Conservation (phyloP, 441 rosid genomes). For the Pelargonium citronellum region DNA sequence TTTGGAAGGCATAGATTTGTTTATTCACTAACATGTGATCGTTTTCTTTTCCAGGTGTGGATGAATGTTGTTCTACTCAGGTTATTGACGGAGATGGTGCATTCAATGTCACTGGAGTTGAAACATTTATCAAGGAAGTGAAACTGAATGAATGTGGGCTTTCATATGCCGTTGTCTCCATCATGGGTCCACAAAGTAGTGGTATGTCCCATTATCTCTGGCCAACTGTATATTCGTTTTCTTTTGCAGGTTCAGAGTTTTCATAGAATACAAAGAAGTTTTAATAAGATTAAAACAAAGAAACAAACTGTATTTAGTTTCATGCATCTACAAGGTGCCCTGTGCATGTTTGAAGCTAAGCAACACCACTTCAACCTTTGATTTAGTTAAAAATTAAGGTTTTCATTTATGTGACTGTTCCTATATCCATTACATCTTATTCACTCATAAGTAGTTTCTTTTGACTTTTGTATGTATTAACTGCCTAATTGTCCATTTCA, state of each 20-base stretch:
- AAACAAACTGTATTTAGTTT: not conserved
- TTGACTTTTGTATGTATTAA: too few relatives aligned
- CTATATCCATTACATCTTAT: too few relatives aligned
- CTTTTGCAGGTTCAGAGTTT: too few relatives aligned
- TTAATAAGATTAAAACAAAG: too few relatives aligned
- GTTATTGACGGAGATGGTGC: constrained; percentile 87
- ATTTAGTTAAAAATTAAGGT: not conserved
- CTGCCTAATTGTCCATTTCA: too few relatives aligned
- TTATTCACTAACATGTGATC: not conserved
- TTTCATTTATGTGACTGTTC: not conserved
- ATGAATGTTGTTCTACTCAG: constrained; percentile 66
- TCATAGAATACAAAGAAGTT: too few relatives aligned
- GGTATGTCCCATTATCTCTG: constrained; percentile 42
- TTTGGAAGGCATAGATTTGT: not conserved
- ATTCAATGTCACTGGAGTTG: constrained; percentile 65
- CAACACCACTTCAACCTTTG: not conserved
- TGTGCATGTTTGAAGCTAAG: not conserved
- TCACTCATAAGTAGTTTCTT: too few relatives aligned
- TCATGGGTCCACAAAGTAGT: constrained; percentile 99
- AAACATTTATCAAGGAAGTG: constrained; percentile 64
- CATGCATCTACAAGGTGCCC: not conserved
- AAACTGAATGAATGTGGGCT: constrained; percentile 75
- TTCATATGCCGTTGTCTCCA: constrained; percentile 92
- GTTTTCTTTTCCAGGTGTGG: constrained; percentile 12
- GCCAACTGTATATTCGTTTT: too few relatives aligned